Evolutionary conservation across 2,329 filamentous ascomycete genomes (phyloP).

Genomic region (Akanthomyces lecanii): DNA sequence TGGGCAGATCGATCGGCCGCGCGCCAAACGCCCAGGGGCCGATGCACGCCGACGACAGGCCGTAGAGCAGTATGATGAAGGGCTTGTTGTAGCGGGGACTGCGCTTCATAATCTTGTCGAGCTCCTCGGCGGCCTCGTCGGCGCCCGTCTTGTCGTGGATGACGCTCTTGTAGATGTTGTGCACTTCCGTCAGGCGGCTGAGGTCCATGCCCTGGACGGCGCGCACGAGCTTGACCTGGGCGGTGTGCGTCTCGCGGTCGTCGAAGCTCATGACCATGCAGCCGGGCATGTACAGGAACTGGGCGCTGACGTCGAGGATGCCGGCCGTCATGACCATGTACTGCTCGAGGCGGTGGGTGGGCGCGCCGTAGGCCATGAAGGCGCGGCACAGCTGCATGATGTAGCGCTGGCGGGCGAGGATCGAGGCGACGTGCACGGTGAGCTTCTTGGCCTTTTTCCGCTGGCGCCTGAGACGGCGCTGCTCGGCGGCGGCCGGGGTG

Average conservation of each 20-base stretch:
- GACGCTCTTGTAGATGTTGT: constrained; percentile 15
- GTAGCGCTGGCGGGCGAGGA: constrained; percentile 11
- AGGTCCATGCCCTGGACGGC: constrained; percentile 14
- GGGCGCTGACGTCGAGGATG: constrained; percentile 9
- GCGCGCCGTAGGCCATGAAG: constrained; percentile 16
- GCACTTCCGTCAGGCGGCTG: constrained; percentile 6
- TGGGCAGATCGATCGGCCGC: constrained; percentile 8
- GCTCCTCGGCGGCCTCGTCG: constrained; percentile 12
- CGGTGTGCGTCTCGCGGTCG: constrained; percentile 10
- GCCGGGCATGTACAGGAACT: constrained; percentile 17
- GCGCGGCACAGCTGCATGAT: constrained; percentile 16
- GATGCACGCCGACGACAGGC: constrained; percentile 7
- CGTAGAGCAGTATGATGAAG: constrained; percentile 12
- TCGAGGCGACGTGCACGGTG: constrained; percentile 6
- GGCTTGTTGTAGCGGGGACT: background rate
- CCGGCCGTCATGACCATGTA: constrained; percentile 15
- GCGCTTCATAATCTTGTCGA: constrained; percentile 11
- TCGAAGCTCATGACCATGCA: constrained; percentile 17
- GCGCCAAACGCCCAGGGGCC: constrained; percentile 14
- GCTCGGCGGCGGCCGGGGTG: background rate
- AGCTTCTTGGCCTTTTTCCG: constrained; percentile 3
- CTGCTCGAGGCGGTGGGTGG: constrained; percentile 14
- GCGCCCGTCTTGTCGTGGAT: constrained; percentile 7
- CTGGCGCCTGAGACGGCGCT: background rate
- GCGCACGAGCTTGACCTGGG: constrained; percentile 15